phyloP scores from a whole-genome alignment of 805 yeast genomes.

The Metschnikowia koreensis region DNA sequence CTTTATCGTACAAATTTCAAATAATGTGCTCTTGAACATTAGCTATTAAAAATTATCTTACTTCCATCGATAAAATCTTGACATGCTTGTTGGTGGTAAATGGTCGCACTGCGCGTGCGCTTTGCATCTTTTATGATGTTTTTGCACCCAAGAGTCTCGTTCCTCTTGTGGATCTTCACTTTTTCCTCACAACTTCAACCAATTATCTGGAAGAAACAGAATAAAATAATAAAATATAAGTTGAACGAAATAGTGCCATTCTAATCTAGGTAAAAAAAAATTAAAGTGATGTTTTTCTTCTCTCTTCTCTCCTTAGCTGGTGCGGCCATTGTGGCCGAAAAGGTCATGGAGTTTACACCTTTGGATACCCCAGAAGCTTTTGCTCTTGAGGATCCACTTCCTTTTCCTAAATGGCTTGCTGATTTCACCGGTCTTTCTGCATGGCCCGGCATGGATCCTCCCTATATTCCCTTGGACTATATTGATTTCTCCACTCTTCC shows the following conservation, averaged over 20 bases:
- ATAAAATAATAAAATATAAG: neutral
- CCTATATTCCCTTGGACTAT: slow-evolving; percentile 78
- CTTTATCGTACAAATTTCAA: no score
- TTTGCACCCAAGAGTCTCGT: neutral
- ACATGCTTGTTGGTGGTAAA: no score
- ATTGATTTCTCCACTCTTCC: slow-evolving; percentile 59
- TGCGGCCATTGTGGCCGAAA: slow-evolving; percentile 1
- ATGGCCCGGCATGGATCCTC: slow-evolving; percentile 91
- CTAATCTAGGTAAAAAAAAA: neutral
- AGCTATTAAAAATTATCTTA: neutral
- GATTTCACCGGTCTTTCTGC: slow-evolving; percentile 67
- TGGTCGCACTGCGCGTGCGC: neutral
- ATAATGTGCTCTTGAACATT: no score
- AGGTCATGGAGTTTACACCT: slow-evolving; percentile 3
- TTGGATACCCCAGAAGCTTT: slow-evolving; percentile 11
- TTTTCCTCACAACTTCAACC: neutral
- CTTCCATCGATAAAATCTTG: neutral
- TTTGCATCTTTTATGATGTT: neutral
- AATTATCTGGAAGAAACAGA: no score
- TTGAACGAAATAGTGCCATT: no score
- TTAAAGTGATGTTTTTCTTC: neutral
- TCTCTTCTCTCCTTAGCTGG: neutral
- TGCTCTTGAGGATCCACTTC: slow-evolving; percentile 24
- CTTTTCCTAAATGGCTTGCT: slow-evolving; percentile 78
- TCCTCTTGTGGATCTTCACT: neutral